These are phyloP conservation scores for Globisporangium barbulae DNA, from an alignment of 352 stramenopile genomes.

Conservation along the genomic window DNA sequence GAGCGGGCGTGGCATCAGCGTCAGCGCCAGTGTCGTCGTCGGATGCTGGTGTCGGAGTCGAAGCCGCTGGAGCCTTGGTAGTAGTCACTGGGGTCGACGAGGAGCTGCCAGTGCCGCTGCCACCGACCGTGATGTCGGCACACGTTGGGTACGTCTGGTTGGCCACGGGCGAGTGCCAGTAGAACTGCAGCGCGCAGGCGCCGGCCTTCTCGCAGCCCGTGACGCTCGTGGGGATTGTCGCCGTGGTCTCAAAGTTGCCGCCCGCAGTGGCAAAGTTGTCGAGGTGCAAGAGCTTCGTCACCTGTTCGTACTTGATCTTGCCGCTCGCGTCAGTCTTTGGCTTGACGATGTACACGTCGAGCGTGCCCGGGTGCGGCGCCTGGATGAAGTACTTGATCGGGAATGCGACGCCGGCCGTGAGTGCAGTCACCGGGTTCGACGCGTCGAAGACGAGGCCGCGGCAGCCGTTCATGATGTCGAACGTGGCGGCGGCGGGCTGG, in stretches of 20 bases:
- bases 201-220: slow-evolving; percentile 38
- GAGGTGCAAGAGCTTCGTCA: slow-evolving; percentile 31
- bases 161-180: slow-evolving; percentile 55
- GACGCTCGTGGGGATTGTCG: slow-evolving; percentile 40
- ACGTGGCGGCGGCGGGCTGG: slow-evolving; percentile 35
- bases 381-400: slow-evolving; percentile 50
- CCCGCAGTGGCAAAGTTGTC: slow-evolving; percentile 41
- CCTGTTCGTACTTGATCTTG: slow-evolving; percentile 43
- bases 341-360: slow-evolving; percentile 55
- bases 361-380: slow-evolving; percentile 47
- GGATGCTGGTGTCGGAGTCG: not conserved
- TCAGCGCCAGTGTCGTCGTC: not conserved
- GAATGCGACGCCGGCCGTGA: slow-evolving; percentile 38
- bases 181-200: slow-evolving; percentile 59
- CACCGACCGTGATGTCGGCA: slow-evolving; percentile 12
- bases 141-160: slow-evolving; percentile 67
- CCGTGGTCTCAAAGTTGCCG: slow-evolving; percentile 26
- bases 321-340: slow-evolving; percentile 37
- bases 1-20: not conserved
- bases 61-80: not conserved
- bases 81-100: not conserved
- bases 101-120: not conserved
- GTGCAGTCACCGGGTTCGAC: slow-evolving; percentile 36
- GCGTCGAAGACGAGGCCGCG: slow-evolving; percentile 51
- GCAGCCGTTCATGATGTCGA: slow-evolving; percentile 60